These are phyloP conservation scores for Blastosporella zonata DNA, from an alignment of 1,284 basidiomycete species.

Conservation along the genomic window DNA sequence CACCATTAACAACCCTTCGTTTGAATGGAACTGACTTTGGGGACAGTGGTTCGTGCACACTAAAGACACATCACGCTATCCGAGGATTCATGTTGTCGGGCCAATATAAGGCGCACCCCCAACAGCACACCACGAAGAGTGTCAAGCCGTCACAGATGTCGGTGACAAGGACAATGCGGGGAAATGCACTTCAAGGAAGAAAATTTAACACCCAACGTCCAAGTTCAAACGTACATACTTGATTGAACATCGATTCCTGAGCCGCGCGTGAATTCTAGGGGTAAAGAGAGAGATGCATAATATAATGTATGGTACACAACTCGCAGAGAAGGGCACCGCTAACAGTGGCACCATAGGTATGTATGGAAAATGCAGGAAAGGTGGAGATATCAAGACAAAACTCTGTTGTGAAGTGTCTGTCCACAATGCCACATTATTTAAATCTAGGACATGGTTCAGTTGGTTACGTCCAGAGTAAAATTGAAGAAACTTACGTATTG, in stretches of 20 bases:
- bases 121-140: no score
- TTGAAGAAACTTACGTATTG: slow-evolving; percentile 68
- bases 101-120: no score
- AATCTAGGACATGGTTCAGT: slow-evolving; percentile 8
- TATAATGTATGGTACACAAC: slow-evolving; percentile 14
- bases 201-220: no score
- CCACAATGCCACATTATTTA: slow-evolving; percentile 7
- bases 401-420: slow-evolving; percentile 5
- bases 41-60: no score
- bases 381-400: slow-evolving; percentile 3
- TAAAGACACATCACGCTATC: no score
- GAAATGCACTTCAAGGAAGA: no score
- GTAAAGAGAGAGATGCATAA: slow-evolving; percentile 10
- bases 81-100: no score
- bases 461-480: neutral
- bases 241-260: neutral
- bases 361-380: slow-evolving; percentile 20
- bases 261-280: neutral
- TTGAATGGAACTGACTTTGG: no score
- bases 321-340: slow-evolving; percentile 10
- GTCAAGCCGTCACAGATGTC: no score
- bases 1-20: no score
- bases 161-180: no score
- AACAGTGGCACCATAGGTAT: slow-evolving; percentile 18
- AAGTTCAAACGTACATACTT: no score